Evolutionary conservation across 768 basidiomycete genomes (phyloP).

Genomic region (Thelephora aurantiotincta): DNA sequence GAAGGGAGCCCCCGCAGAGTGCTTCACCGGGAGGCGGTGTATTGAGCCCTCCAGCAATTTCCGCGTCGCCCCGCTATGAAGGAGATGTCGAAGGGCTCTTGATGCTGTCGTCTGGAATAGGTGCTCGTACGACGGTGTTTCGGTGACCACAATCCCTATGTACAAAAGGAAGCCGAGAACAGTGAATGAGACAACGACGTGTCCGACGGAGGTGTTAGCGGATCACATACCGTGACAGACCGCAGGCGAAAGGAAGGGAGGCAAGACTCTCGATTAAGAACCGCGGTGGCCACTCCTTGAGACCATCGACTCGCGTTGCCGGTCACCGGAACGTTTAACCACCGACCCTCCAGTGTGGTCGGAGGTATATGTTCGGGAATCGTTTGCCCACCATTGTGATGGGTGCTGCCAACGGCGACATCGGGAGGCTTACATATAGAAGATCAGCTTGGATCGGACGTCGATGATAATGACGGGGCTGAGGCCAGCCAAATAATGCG

Average conservation of each 20-base stretch:
- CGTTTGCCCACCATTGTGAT: slow-evolving; percentile 32
- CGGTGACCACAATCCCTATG: slow-evolving; percentile 8
- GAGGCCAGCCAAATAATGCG: too few relatives aligned
- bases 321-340: slow-evolving; percentile 8
- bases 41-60: too few relatives aligned
- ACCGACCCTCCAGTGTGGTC: slow-evolving; percentile 3
- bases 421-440: slow-evolving; percentile 23
- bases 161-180: slow-evolving; percentile 9
- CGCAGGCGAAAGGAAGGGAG: slow-evolving; percentile 9
- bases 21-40: too few relatives aligned
- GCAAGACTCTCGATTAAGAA: slow-evolving; percentile 8
- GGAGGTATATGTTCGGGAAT: slow-evolving; percentile 20
- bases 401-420: slow-evolving; percentile 29
- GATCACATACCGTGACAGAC: slow-evolving; percentile 9
- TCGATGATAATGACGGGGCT: too few relatives aligned
- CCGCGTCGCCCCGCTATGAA: too few relatives aligned
- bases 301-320: slow-evolving; percentile 10
- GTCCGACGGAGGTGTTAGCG: slow-evolving; percentile 4
- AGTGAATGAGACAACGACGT: slow-evolving; percentile 5
- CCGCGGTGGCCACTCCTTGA: slow-evolving; percentile 11
- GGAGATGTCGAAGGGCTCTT: slow-evolving; percentile 3
- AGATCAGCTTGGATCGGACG: too few relatives aligned
- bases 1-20: too few relatives aligned
- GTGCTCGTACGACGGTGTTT: slow-evolving; percentile 5
- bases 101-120: slow-evolving; percentile 13